Evolutionary conservation across 371 early-diverging fungal species (phyloP).

Genomic region (Rhizopus sp.): DNA sequence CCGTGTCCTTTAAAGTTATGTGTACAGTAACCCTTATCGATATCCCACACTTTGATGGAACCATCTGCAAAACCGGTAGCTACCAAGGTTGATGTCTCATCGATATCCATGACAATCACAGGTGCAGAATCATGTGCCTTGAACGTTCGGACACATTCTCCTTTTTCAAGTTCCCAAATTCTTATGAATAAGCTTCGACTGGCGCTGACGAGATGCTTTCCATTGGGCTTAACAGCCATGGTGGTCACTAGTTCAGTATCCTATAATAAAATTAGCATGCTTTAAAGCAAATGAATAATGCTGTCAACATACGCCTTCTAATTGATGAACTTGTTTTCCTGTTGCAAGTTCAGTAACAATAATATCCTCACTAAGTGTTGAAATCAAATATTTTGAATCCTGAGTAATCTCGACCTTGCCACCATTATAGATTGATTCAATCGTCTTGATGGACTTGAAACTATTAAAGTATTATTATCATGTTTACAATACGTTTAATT

Average conservation of each 20-base stretch:
- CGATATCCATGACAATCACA: slow-evolving; percentile 90
- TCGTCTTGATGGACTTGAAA: slow-evolving; percentile 74
- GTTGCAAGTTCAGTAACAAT: slow-evolving; percentile 74
- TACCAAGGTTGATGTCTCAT: slow-evolving; percentile 83
- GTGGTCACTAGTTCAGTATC: slow-evolving; percentile 88
- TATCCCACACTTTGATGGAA: slow-evolving; percentile 95
- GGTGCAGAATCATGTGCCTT: slow-evolving; percentile 90
- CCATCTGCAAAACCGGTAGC: slow-evolving; percentile 98
- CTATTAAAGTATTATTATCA: slow-evolving; percentile 34
- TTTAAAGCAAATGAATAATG: background rate
- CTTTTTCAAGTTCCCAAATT: slow-evolving; percentile 78
- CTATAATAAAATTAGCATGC: slow-evolving; percentile 29
- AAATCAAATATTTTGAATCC: slow-evolving; percentile 73
- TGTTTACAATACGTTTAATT: background rate
- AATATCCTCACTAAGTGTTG: slow-evolving; percentile 85
- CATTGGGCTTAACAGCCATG: slow-evolving; percentile 83
- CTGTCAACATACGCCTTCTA: slow-evolving; percentile 65
- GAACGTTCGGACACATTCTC: slow-evolving; percentile 64
- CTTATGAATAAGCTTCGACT: slow-evolving; percentile 79
- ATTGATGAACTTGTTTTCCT: slow-evolving; percentile 63
- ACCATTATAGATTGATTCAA: slow-evolving; percentile 94
- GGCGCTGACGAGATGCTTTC: slow-evolving; percentile 76
- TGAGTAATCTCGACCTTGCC: slow-evolving; percentile 76
- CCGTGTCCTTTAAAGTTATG: slow-evolving; percentile 94
- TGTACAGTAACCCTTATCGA: slow-evolving; percentile 90